Evolutionary conservation across 495 filamentous ascomycete genomes (phyloP), one percentile per base, ranked within the genome.

Genomic region (Penicillium egyptiacum): DNA sequence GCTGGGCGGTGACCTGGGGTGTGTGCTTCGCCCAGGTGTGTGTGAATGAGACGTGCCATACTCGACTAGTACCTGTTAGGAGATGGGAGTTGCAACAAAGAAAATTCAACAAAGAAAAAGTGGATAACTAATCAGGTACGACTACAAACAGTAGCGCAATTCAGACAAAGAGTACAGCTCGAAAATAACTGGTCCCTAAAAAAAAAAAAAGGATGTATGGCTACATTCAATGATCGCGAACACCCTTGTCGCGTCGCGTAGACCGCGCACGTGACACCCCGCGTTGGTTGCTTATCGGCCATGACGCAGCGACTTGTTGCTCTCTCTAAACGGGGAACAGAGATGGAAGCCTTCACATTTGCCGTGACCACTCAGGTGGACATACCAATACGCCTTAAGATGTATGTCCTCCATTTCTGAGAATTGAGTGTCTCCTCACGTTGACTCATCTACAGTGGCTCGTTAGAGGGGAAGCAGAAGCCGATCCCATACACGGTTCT

Each of bases 271-370:
- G 53, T 55, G 53, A 55, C 31, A 39, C 53, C 53, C 51, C 53
- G 43, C 43, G 53, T 11, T 4, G 26, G 45, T 37, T 46, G 22
- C 53, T 55, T 55, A 55, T 55, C 53, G n/a, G 28, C 43, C 53
- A 55, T 55, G 53, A 55, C 53, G 53, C 53, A 55, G 42, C 22
- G 4, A 37, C 30, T 3, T 55, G 16, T 9, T 26, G 31, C n/a
- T 42, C 47, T 41, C 41, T 58, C 56, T 25, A 42, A 28, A 46
- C 40, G 28, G 31, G 11, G 31, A 30, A 12, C 28, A 67, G 35
- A 50, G 20, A 96, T 97, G 92, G 94, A 98, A 66, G 86, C 92
- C 43, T 97, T 95, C 71, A 92, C 91, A 1, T 98, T 98, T 77
- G 92, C 90, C 45, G 88, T 84, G 62, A 96, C 94, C 44, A 86